Conservation (phyloP, 192 early-diverging fungal species). For the Oehlia diaphana region DNA sequence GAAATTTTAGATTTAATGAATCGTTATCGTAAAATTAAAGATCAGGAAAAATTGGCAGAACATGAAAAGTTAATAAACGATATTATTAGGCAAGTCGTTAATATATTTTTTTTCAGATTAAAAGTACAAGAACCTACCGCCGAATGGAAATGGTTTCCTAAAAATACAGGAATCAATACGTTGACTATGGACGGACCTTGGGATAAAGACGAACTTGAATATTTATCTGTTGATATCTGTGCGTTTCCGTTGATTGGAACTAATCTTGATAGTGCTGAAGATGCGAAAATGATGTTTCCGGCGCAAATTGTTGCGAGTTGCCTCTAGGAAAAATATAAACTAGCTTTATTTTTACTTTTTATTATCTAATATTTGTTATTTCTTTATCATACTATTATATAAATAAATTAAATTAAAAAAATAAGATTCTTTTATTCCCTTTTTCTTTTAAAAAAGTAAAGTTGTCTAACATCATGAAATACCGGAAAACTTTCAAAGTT, state of each 20-base stretch:
- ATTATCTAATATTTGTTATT: too few species aligned
- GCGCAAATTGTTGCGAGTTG: background rate
- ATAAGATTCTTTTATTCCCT: too few species aligned
- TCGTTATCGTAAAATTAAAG: conserved; percentile 5
- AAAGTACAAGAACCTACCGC: background rate
- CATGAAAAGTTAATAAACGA: background rate
- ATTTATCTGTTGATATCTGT: conserved; percentile 6
- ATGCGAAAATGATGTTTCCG: background rate
- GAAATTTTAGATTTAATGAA: background rate
- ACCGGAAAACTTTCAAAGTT: too few species aligned
- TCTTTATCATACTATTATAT: too few species aligned
- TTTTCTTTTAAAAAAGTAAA: too few species aligned
- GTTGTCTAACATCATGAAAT: too few species aligned
- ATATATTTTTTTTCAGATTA: too few species aligned
- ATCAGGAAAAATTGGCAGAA: background rate
- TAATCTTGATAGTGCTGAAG: background rate
- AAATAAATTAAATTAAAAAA: too few species aligned
- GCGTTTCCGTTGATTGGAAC: conserved; percentile 13
- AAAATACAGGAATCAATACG: background rate
- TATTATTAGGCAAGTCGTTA: too few species aligned
- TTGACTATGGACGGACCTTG: background rate
- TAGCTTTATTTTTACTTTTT: too few species aligned
- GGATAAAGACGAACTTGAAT: background rate
- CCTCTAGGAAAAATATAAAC: too few species aligned
- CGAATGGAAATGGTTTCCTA: background rate